Percentiles rank a stretch among this genome's conserved stretches.
Conservation (phyloP, 169 alveolate species). For the Eimeria zaria region DNA sequence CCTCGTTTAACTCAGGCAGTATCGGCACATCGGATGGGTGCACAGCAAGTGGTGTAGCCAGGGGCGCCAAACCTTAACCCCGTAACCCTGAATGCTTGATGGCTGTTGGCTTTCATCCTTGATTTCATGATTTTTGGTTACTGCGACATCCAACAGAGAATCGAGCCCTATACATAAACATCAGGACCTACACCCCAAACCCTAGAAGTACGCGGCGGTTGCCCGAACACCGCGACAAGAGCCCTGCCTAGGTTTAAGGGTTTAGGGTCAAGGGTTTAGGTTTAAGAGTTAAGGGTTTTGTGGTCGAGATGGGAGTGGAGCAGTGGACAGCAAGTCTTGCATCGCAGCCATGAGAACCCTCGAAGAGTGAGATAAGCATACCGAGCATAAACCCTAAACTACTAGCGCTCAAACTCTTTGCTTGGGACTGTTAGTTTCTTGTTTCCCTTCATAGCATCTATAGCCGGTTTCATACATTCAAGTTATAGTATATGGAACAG, state of each 20-base stretch:
- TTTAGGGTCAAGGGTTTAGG: conserved; percentile 17
- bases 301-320: conserved; percentile 50
- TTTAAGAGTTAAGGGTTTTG: not conserved
- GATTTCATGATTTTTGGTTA: not conserved
- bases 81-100: not conserved
- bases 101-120: not conserved
- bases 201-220: not conserved
- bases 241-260: not conserved
- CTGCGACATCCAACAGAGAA: not conserved
- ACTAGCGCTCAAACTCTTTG: not conserved
- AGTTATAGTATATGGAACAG: not conserved
- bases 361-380: not conserved
- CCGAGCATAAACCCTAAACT: not conserved
- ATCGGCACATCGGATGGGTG: not conserved
- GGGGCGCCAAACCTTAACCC: not conserved
- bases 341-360: conserved; percentile 39
- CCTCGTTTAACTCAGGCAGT: not conserved
- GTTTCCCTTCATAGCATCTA: not conserved
- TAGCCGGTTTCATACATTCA: not conserved
- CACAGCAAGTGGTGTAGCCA: not conserved
- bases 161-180: not conserved
- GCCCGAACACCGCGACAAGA: conserved; percentile 1
- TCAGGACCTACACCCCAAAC: not conserved
- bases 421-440: too few relatives aligned
- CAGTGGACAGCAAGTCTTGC: conserved; percentile 4